Conservation (phyloP, 2,329 filamentous ascomycete species). For the Coccinonectria pachysandricola region DNA sequence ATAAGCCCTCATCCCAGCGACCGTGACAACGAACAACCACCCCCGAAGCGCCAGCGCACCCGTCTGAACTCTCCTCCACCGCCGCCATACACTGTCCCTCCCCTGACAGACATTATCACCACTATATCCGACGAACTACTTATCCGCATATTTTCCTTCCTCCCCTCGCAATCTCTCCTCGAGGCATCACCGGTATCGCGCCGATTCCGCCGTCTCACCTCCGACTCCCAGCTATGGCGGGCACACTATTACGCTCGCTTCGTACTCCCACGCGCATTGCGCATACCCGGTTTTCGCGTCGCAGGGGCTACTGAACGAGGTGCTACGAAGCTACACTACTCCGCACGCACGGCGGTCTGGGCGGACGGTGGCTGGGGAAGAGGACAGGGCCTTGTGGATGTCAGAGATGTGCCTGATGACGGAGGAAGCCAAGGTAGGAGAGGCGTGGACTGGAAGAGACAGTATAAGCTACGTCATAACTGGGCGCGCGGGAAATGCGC, state of each 20-base stretch:
- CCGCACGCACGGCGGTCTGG: constrained; percentile 34
- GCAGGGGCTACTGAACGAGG: constrained; percentile 8
- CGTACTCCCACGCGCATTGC: constrained; percentile 68
- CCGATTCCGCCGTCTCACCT: constrained; percentile 61
- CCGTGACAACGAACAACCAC: too few species aligned
- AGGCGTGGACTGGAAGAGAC: constrained; percentile 70
- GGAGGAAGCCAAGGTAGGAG: constrained; percentile 3
- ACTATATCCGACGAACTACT: constrained; percentile 78
- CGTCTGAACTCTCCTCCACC: constrained; percentile 9
- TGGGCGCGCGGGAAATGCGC: constrained; percentile 78
- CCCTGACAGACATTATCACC: constrained; percentile 51
- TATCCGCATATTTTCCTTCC: constrained; percentile 68
- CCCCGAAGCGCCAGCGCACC: too few species aligned
- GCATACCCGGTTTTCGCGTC: constrained; percentile 55
- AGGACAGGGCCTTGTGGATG: constrained; percentile 36
- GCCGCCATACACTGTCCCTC: constrained; percentile 3
- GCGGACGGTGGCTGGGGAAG: constrained; percentile 31
- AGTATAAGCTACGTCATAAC: constrained; percentile 83
- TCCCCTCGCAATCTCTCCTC: constrained; percentile 61
- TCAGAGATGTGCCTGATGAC: constrained; percentile 30
- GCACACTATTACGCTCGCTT: constrained; percentile 79
- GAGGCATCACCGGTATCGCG: constrained; percentile 55
- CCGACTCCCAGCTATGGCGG: constrained; percentile 87
- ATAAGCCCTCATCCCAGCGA: too few species aligned
- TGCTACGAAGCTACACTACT: constrained; percentile 32